Evolutionary conservation across 1,284 basidiomycete genomes (phyloP), one percentile per base, ranked within the genome.

Genomic region (Apiotrichum sp.): DNA sequence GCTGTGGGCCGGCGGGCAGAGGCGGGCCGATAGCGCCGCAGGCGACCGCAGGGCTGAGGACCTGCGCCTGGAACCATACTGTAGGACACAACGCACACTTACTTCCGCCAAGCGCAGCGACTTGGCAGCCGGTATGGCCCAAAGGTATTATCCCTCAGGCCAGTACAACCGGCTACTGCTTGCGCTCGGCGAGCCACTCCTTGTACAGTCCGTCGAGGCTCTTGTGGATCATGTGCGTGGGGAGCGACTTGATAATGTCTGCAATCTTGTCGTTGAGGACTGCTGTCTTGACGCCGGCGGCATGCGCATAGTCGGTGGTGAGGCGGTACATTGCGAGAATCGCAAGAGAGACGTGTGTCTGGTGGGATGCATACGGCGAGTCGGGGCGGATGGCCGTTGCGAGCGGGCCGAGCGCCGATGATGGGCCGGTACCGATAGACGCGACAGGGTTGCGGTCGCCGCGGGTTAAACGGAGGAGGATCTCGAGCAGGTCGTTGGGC

Each of bases 161-260:
- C 22, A 22, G 22, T 22, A 22, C 22, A 22, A 38, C 36, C 7
- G 13, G 36, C 39, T 47, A 47, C 29, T 29, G 38, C 39, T 47
- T 47, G 47, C 53, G 53, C 49, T 59, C 58, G 2, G 58, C 54
- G 16, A 59, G 58, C 89, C 89, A 78, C 73, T 93, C 90, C 71
- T 88, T 89, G 78, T 91, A 95, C 68, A 95, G 88, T 45, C 88
- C 88, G 77, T 96, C 92, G 72, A 95, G 75, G 65, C 87, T 89
- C 77, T 89, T 89, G 77, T 88, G 86, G 63, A 93, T 81, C 68
- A 93, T 78, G 69, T 89, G 86, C 32, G 83, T 84, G 22, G 93
- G 93, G 62, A 97, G 73, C 68, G 83, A 86, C 66, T 89, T 82
- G 63, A 96, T 87, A 65, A 96, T 89, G 77, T 95, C 91, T 7